These are phyloP conservation scores for Pleurotus giganteus DNA, from an alignment of 768 basidiomycete species.

Conservation along the genomic window DNA sequence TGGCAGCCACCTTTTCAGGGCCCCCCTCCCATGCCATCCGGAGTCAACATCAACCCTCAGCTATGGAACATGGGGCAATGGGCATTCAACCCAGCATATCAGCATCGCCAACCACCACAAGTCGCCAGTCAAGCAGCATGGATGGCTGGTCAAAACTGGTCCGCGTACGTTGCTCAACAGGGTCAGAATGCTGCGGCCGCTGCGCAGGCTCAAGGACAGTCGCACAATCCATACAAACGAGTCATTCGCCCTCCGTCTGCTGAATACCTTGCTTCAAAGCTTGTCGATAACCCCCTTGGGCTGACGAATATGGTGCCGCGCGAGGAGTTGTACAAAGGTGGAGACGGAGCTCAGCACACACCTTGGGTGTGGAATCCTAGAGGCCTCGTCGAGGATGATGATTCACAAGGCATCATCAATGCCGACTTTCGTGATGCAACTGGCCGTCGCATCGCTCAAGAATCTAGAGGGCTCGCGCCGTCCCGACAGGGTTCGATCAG, in stretches of 20 bases:
- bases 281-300: conserved; percentile 64
- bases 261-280: conserved; percentile 59
- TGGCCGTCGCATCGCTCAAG: conserved; percentile 17
- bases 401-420: conserved; percentile 16
- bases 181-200: conserved; percentile 19
- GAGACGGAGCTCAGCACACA: conserved; percentile 41
- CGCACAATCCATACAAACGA: conserved; percentile 64
- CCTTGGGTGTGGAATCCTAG: conserved; percentile 77
- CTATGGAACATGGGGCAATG: conserved; percentile 55
- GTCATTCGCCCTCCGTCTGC: conserved; percentile 57
- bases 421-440: conserved; percentile 11
- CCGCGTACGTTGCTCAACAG: conserved; percentile 21
- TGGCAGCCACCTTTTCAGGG: conserved; percentile 32
- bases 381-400: conserved; percentile 33
- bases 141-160: conserved; percentile 16
- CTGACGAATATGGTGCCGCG: conserved; percentile 60
- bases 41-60: conserved; percentile 38
- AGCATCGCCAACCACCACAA: conserved; percentile 24
- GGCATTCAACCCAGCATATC: conserved; percentile 46
- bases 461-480: conserved; percentile 12
- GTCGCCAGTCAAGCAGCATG: conserved; percentile 25
- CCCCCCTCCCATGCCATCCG: conserved; percentile 57
- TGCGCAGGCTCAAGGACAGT: conserved; percentile 22
- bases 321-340: conserved; percentile 30
- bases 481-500: conserved; percentile 10